Evolutionary conservation across 768 basidiomycete genomes (phyloP), one percentile per base, ranked within the genome.

Genomic region (Neoboletus magnificus): DNA sequence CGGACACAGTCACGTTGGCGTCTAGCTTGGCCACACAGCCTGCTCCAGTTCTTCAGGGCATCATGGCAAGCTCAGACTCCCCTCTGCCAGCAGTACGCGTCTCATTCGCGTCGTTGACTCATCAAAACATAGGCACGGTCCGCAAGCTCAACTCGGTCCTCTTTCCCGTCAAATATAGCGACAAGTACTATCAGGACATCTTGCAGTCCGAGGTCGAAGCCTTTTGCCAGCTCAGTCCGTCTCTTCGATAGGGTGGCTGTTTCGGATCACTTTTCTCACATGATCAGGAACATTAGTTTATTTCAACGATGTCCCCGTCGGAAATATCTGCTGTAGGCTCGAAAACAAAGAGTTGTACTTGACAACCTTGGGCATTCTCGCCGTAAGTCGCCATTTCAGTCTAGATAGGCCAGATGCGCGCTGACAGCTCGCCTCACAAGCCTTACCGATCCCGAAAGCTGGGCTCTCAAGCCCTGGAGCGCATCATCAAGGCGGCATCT

Each of bases 291-390:
- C 54, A 8, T 43, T 62, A 93, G 93, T 94, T 46, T 94, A 93
- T 74, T 94, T 88, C 74, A 94, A 93, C 75, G 93, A 96, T 74
- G 78, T 96, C 54, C 91, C 93, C 44, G 86, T 95, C 59, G 93
- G 93, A 56, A 91, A 86, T 5, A 82, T 94, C 65, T 93, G 90
- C 71, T 92, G 89, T 74, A 83, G 91, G 55, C 71, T 93, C 57
- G 93, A 96, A 72, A 79, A 76, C 50, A 82, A 83, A 22, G 70
- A 67, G 56, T 44, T 73, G 50, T 95, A 95, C 74, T 79, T 94
- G 67, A 91, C 93, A 87, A 95, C 93, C 48, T 87, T 95, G 86
- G 93, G 92, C 42, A 75, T 95, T 59, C 83, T 95, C 52, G 91
- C 91, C 53, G 91, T 93, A 75, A 73, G 84, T 74, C 55, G 53